phyloP scores from a whole-genome alignment of 176 grass and related monocot species.

The Elaeis guineensis region DNA sequence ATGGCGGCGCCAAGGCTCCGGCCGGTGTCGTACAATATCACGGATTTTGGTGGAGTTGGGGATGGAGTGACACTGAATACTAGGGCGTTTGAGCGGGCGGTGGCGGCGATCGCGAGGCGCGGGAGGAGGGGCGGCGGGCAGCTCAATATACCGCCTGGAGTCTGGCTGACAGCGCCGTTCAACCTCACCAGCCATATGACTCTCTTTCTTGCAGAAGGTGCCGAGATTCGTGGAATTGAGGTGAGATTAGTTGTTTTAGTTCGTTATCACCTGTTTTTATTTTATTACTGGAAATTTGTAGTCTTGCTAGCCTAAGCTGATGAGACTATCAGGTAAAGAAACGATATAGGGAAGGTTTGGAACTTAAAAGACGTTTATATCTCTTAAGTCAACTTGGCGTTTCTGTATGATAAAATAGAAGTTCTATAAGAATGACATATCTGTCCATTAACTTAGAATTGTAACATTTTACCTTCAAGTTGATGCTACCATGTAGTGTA shows the following conservation, averaged over 20 bases:
- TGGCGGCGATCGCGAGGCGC: slow-evolving; percentile 38
- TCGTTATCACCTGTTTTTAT: too few species aligned
- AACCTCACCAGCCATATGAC: slow-evolving; percentile 94
- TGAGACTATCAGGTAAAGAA: too few species aligned
- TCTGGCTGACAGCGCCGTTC: slow-evolving; percentile 85
- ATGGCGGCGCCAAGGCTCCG: slow-evolving; percentile 41
- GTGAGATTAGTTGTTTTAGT: slow-evolving; percentile 23
- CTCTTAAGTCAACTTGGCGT: too few species aligned
- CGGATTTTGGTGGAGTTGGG: slow-evolving; percentile 68
- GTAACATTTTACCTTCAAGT: too few species aligned
- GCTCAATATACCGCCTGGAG: slow-evolving; percentile 66
- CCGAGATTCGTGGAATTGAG: slow-evolving; percentile 67
- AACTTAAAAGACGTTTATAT: too few species aligned
- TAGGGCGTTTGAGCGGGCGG: slow-evolving; percentile 66
- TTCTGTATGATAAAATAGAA: too few species aligned
- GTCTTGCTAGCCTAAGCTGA: too few species aligned
- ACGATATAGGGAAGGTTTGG: too few species aligned
- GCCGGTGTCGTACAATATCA: slow-evolving; percentile 50
- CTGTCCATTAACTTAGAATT: too few species aligned
- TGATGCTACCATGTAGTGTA: too few species aligned
- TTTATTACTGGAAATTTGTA: too few species aligned
- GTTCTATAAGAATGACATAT: too few species aligned
- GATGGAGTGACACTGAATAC: slow-evolving; percentile 75
- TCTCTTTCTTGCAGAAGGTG: slow-evolving; percentile 68
- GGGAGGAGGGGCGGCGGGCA: slow-evolving; percentile 50